Base-by-base conservation (phyloP, 108 stramenopile species). In the Thalassiosira profunda region DNA sequence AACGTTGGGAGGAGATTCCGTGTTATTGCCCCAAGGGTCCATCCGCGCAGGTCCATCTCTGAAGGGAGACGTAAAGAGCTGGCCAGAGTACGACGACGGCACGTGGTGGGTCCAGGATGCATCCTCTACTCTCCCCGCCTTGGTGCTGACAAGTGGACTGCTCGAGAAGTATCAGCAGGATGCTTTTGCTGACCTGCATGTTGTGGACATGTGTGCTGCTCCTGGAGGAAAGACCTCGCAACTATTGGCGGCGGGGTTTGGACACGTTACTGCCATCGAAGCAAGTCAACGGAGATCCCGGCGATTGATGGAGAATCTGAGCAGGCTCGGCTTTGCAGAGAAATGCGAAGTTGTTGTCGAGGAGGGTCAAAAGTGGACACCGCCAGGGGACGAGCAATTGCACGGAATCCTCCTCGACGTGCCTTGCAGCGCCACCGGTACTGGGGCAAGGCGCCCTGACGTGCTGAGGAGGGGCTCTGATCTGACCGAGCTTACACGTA, bases 151-250 rank as follows among this genome's bases (percentile, higher is more conserved):
- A 21, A 80, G 59, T 26, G 70, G 83, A 2, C 46, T 92, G 24
- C 41, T 30, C 6, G 53, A 69, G 12, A 58, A 70, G 36, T 46
- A 69, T 45, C 43, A 66, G 44, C 14, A 69, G 21, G 47, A 46
- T n/a, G 35, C 54, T 42, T 15, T 60, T 15, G 75, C 74, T 15
- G 66, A 65, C 8, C 31, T 84, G 15, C 75, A 87, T 47, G 92
- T 98, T 1, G 88, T 99, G 4, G 99, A 99, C 72, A 88, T 97
- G 86, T 99, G 99, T 67, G 89, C 95, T 2, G 91, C 99, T 37
- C 99, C 99, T 12, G 99, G 99, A 5, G 97, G 97, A 2, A 99
- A 99, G 66, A 98, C 99, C 0, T 74, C 91, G 4, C 98, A 98
- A 74, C 72, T 99, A 7, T 72, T 95, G 24, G 93, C 97, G 28